Evolutionary conservation across 2,329 filamentous ascomycete species (phyloP), one percentile per base, ranked within the genome.

Genomic region (Colletotrichum gigasporum): DNA sequence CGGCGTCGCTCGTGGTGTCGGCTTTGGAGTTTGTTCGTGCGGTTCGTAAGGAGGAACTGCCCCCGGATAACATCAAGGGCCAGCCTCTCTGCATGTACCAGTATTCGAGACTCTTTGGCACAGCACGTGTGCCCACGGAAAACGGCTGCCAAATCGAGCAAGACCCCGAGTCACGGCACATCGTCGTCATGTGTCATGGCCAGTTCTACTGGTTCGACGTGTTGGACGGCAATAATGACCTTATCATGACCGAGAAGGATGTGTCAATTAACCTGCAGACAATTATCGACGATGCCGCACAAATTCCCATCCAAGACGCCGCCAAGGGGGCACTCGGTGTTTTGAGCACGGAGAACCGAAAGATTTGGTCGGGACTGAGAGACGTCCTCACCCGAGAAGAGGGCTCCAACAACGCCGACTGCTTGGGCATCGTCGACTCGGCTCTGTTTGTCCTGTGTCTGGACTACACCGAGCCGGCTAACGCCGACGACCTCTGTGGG

Each of bases 121-220:
- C 96, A 1, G 94, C 96, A 45, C 89, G 96, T 69, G 92, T 99
- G 8, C 96, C 96, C 0, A 98, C 95, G 0, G 93, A 97, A 28
- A 90, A 96, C 74, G 96, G 96, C 5, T 99, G 96, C 75, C 91
- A 97, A 70, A 98, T 99, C 72, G 94, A 94, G 68, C 94, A 98
- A 75, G 94, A 98, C 72, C 92, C 94, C 1, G 87, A 90, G n/a
- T 93, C 95, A 3, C 97, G 94, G 79, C 96, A 99, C 76, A 84
- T 99, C 35, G 91, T 97, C 9, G 93, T 98, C 42, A 85, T 98
- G 79, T 97, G 93, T 74, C 92, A 95, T 68, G 96, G 96, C 2
- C 96, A 99, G 70, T 94, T 98, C 73, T 99, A 99, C 79, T 98
- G 95, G 95, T 99, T 99, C 71, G 96, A 99, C 76, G 94, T 97